Evolutionary conservation across 1,284 basidiomycete genomes (phyloP), one percentile per base, ranked within the genome.

Genomic region (Fereydounia khargensis): DNA sequence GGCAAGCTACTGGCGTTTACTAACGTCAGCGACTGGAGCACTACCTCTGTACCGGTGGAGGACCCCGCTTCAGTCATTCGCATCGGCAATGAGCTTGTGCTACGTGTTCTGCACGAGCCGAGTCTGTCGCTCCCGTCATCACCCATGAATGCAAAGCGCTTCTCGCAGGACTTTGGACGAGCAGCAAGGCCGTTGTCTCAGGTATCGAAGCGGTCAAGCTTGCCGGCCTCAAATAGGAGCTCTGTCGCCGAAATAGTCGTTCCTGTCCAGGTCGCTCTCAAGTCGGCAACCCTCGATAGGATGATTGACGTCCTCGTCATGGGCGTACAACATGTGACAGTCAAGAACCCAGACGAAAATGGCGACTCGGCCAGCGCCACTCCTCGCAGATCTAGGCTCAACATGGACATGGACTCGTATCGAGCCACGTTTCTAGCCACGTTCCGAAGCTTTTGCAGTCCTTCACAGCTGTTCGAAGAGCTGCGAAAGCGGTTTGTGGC

Each of bases 301-400:
- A 60, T 72, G 42, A 63, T 74, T 33, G 73, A 75, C 33, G 38
- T 74, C 3, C 55, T 75, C 20, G 72, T 74, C 14, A 60, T 75
- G 46, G 72, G 71, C 1, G 58, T 74, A 2, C 49, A 60, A 28
- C 72, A 74, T 37, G 33, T 75, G 22, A 48, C 46, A 6, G 44
- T 57, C 3, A 42, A 48, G 9, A 28, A 58, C 3, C 34, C 47
- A 16, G 37, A 57, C 17, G 45, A 58, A 19, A 38, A 21, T 22
- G 22, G 36, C 3, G 40, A 47, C 3, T 19, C 35, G 2, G 17
- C 42, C 3, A 33, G 30, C 35, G 31, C 14, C 30, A 40, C 55
- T 33, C n/a, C 35, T 50, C 53, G 65, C 11, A 53, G 59, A 24
- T 56, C 62, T 1, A 44, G 44, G 35, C 47, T 75, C 7, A 35